Conservation (phyloP, 768 basidiomycete species). For the Amanita jacksonii region DNA sequence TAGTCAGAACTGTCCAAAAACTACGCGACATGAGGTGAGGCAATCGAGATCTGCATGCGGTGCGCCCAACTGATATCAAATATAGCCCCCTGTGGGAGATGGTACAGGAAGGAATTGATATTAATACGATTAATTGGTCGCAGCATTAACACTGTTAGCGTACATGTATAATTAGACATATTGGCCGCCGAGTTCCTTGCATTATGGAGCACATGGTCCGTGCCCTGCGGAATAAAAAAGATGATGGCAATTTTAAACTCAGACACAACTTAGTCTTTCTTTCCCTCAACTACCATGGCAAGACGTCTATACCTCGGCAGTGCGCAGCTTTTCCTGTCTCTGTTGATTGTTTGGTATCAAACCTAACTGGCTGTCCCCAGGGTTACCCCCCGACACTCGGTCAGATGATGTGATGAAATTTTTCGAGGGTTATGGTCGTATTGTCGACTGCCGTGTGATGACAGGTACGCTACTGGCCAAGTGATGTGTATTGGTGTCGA, state of each 20-base stretch:
- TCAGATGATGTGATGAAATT: conserved; percentile 80
- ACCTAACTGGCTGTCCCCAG: conserved; percentile 24
- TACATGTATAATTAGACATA: conserved; percentile 1
- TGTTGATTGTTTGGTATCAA: background rate
- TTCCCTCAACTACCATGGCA: conserved; percentile 49
- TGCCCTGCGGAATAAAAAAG: conserved; percentile 26
- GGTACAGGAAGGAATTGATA: conserved; percentile 98
- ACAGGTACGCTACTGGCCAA: conserved; percentile 42
- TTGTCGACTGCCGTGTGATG: conserved; percentile 91
- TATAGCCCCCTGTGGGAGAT: conserved; percentile 95
- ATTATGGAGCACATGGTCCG: conserved; percentile 24
- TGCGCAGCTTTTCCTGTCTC: conserved; percentile 25
- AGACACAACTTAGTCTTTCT: conserved; percentile 26
- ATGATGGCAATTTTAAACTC: conserved; percentile 34
- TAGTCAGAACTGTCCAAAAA: conserved; percentile 76
- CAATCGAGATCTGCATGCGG: conserved; percentile 2
- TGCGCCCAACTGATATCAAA: conserved; percentile 8
- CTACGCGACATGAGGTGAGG: conserved; percentile 87
- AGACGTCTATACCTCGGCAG: conserved; percentile 83
- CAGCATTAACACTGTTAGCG: conserved; percentile 50
- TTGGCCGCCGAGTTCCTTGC: too few species aligned
- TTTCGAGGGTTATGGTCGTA: conserved; percentile 85
- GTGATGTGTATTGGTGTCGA: background rate
- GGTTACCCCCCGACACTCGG: conserved; percentile 76
- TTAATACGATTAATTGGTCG: conserved; percentile 92